These are phyloP conservation scores for Ceratocystis papillata DNA, from an alignment of 2,329 filamentous ascomycete genomes.

Conservation along the genomic window DNA sequence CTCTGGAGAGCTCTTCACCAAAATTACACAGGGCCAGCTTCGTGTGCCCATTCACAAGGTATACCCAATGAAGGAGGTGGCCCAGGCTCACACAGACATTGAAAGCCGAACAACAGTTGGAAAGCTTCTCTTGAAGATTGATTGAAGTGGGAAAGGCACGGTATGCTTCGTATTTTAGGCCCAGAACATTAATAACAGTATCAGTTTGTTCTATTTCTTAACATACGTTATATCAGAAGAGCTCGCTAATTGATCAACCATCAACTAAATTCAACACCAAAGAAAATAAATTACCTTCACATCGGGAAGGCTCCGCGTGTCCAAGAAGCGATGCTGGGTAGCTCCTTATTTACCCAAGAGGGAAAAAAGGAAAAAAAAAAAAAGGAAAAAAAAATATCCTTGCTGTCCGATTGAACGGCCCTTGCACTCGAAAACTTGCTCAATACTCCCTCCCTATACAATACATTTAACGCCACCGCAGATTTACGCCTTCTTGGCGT, in stretches of 20 bases:
- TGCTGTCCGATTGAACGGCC: not conserved
- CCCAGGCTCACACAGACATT: conserved; percentile 63
- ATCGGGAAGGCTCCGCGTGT: not conserved
- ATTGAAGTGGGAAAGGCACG: conserved; percentile 27
- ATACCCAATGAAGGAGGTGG: conserved; percentile 64
- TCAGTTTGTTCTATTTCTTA: conserved; percentile 26
- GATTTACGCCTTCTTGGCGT: conserved; percentile 37
- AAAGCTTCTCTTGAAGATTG: conserved; percentile 65
- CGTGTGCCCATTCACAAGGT: conserved; percentile 64
- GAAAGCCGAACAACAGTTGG: conserved; percentile 74
- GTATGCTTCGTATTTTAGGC: not conserved
- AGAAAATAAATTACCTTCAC: conserved; percentile 4
- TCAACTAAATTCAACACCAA: conserved; percentile 2
- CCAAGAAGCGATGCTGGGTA: not conserved
- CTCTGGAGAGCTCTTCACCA: conserved; percentile 58
- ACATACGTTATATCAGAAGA: not conserved
- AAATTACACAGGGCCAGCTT: conserved; percentile 58
- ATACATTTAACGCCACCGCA: conserved; percentile 2
- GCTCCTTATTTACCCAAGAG: not conserved
- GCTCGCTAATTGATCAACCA: not conserved
- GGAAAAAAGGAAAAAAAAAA: not conserved
- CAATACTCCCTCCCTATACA: not conserved
- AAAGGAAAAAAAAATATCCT: not conserved
- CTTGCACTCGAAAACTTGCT: not conserved
- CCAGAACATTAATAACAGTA: conserved; percentile 20